Conservation (phyloP, 441 rosid genomes). For the Kokia cookei region DNA sequence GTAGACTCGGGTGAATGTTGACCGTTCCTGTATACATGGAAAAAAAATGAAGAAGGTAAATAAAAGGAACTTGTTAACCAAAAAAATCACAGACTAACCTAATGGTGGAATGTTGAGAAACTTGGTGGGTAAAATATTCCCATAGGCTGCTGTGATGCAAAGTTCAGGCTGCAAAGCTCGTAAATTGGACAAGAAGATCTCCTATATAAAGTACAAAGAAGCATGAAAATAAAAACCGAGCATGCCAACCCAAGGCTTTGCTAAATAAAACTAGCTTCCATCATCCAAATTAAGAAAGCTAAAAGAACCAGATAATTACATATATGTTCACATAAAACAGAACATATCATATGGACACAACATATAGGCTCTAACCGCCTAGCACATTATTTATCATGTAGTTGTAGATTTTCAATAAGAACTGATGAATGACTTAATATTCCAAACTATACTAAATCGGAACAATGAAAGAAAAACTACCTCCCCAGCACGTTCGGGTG, state of each 20-base stretch:
- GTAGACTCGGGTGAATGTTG: constrained; percentile 87
- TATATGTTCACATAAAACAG: neutral
- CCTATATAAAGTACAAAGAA: constrained; percentile 34
- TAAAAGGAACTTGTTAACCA: neutral
- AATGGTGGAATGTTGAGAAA: constrained; percentile 76
- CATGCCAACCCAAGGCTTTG: neutral
- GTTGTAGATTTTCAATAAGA: neutral
- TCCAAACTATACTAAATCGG: neutral
- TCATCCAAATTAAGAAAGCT: neutral
- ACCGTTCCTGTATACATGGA: constrained; percentile 62
- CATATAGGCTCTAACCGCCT: neutral
- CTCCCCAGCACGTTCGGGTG: constrained; percentile 87
- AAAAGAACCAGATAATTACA: neutral
- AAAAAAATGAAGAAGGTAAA: neutral
- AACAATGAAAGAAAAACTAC: constrained; percentile 25
- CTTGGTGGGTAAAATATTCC: constrained; percentile 80
- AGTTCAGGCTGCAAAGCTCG: constrained; percentile 81
- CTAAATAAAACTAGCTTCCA: neutral
- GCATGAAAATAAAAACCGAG: neutral
- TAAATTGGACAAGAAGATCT: constrained; percentile 51
- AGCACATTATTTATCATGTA: neutral
- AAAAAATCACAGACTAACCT: constrained; percentile 49
- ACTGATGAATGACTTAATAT: neutral
- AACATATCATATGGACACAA: neutral
- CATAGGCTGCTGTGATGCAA: constrained; percentile 91